These are phyloP conservation scores for Neofusicoccum parvum DNA, from an alignment of 2,329 filamentous ascomycete genomes.

Conservation along the genomic window DNA sequence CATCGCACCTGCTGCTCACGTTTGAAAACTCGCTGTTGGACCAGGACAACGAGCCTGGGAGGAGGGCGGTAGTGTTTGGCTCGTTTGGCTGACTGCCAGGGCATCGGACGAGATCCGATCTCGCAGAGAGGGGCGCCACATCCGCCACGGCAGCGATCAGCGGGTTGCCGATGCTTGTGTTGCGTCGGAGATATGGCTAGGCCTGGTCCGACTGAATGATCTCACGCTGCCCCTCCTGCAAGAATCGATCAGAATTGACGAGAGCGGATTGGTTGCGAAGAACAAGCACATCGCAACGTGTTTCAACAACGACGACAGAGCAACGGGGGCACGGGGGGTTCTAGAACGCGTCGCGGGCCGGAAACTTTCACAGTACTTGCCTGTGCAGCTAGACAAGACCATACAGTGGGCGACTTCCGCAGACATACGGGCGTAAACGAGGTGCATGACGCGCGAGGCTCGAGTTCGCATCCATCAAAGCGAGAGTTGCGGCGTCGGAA, in stretches of 20 bases:
- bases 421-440: not conserved
- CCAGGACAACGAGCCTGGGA: conserved; percentile 59
- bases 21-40: conserved; percentile 67
- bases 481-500: not conserved
- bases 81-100: conserved; percentile 39
- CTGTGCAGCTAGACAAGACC: too few species aligned
- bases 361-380: too few species aligned
- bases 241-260: not conserved
- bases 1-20: conserved; percentile 63
- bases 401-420: not conserved
- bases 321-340: too few species aligned
- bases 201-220: not conserved
- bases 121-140: not conserved
- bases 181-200: conserved; percentile 1
- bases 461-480: not conserved
- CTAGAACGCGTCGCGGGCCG: too few species aligned
- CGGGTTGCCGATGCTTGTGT: not conserved
- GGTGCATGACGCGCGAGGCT: not conserved
- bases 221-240: conserved; percentile 6
- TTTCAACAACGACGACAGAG: too few species aligned
- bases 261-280: not conserved
- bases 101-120: conserved; percentile 6
- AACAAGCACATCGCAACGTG: not conserved
- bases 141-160: not conserved
- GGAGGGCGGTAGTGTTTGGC: conserved; percentile 67